Percentiles rank a stretch among this genome's conserved stretches.
Evolutionary conservation across 2,329 filamentous ascomycete genomes (phyloP).

Genomic region (Aspergillus pseudoglaucus): DNA sequence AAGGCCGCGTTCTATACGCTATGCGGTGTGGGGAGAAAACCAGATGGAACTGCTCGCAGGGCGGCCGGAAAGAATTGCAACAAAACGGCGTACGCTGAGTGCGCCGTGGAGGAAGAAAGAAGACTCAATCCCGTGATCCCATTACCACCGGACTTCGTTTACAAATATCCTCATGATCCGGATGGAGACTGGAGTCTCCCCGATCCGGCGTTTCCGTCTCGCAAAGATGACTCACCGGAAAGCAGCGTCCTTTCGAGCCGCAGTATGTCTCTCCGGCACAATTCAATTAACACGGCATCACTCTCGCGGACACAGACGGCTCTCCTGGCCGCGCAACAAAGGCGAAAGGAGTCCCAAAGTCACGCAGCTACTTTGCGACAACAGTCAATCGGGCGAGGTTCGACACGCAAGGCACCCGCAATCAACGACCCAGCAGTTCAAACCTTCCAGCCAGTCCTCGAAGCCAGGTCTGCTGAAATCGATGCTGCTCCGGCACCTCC

Average conservation of each 20-base stretch:
- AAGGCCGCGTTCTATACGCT: conserved; percentile 38
- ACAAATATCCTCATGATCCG: conserved; percentile 36
- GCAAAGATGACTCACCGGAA: conserved; percentile 19
- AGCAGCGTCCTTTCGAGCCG: conserved; percentile 22
- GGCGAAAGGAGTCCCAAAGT: conserved; percentile 36
- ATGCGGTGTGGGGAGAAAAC: conserved; percentile 40
- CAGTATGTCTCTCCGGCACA: conserved; percentile 20
- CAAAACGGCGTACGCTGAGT: conserved; percentile 43
- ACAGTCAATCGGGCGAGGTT: conserved; percentile 32
- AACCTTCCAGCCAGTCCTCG: conserved; percentile 10
- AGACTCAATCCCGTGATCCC: conserved; percentile 42
- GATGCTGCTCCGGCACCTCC: conserved; percentile 6
- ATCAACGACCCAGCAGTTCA: conserved; percentile 17
- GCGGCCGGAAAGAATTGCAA: conserved; percentile 40
- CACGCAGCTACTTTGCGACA: conserved; percentile 44
- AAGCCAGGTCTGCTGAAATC: conserved; percentile 12
- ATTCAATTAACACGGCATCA: conserved; percentile 21
- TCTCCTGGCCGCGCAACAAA: conserved; percentile 35
- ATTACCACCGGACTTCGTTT: conserved; percentile 40
- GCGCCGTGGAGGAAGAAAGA: conserved; percentile 39
- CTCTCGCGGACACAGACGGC: conserved; percentile 33
- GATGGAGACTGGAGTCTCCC: conserved; percentile 38
- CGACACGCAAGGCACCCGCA: conserved; percentile 22
- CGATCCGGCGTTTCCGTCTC: conserved; percentile 12
- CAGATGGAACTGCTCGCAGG: conserved; percentile 35